Evolutionary conservation across 2,329 filamentous ascomycete genomes (phyloP), one percentile per base, ranked within the genome.

Genomic region (Juglanconis juglandina): DNA sequence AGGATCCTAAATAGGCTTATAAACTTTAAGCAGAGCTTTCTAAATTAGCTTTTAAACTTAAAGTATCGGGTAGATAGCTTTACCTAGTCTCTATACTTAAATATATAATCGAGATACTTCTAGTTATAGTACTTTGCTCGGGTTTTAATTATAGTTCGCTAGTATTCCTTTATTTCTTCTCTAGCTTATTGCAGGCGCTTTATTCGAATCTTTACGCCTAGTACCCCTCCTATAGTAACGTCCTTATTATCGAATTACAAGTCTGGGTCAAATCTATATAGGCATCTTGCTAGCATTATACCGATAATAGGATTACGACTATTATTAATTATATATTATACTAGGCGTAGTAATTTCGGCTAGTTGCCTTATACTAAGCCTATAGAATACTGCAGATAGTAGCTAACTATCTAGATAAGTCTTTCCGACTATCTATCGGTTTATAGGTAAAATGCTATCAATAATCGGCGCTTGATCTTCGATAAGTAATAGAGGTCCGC

Each of bases 381-480:
- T 35, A 42, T 44, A 42, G n/a, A 53, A 42, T 32, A 41, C n/a
- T 24, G 17, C 17, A 53, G 17, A 42, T 53, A 39, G 35, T 42
- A 41, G 13, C 17, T 14, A 9, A 53, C 17, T 17, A 32, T 39
- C n/a, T 53, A 53, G 17, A 30, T 53, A 17, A 30, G 11, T 3
- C 41, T 34, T 56, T 51, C 50, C 33, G 50, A 47, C 14, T 60
- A 42, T n/a, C 47, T 49, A 56, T 41, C 32, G 1, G 34, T 37
- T 42, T 47, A 56, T 56, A 56, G 44, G 49, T 50, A 50, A 39
- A 52, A 56, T 39, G 10, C 14, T 60, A 60, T 51, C 8, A 52
- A 56, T 60, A 56, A 47, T 30, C 33, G 6, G 33, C 50, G 30
- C 13, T 63, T 32, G 33, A 60, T 46, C 13, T 60, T 60, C 32